A percentile compares a stretch with the other conserved stretches of the same genome.
Evolutionary conservation across 2,329 filamentous ascomycete genomes (phyloP).

Genomic region (Ophiostoma quercus): DNA sequence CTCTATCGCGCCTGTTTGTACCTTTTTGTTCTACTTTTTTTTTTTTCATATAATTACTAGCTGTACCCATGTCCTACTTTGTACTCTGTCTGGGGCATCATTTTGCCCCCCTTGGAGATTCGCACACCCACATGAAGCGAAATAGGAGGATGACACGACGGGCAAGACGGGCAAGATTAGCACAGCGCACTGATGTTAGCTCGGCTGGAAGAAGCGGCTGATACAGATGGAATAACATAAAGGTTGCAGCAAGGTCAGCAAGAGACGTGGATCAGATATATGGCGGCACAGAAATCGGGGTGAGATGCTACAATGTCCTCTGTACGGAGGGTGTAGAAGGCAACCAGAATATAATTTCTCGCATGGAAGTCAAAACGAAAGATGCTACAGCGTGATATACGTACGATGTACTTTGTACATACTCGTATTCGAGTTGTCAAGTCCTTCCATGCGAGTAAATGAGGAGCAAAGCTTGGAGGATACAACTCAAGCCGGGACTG

Average conservation of each 20-base stretch:
- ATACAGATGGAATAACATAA: neutral
- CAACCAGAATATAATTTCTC: too few relatives aligned
- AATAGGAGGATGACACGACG: neutral
- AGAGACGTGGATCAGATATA: neutral
- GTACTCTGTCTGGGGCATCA: neutral
- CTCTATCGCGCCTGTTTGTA: neutral
- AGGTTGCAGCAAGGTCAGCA: neutral
- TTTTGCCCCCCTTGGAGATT: neutral
- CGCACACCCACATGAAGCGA: neutral
- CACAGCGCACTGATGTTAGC: neutral
- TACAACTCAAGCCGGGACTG: constrained; percentile 9
- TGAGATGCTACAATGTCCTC: neutral
- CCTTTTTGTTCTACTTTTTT: neutral
- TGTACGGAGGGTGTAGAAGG: too few relatives aligned
- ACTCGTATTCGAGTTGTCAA: neutral
- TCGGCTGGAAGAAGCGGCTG: neutral
- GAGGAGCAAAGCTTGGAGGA: constrained; percentile 3
- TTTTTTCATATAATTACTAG: neutral
- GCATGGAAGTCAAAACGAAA: too few relatives aligned
- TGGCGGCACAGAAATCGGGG: neutral
- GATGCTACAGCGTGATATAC: too few relatives aligned
- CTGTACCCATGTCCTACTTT: neutral
- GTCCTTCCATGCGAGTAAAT: constrained; percentile 9
- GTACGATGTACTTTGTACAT: too few relatives aligned
- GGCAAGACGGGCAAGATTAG: neutral